Evolutionary conservation across 805 yeast genomes (phyloP).

Genomic region (Starmera dryadoides): DNA sequence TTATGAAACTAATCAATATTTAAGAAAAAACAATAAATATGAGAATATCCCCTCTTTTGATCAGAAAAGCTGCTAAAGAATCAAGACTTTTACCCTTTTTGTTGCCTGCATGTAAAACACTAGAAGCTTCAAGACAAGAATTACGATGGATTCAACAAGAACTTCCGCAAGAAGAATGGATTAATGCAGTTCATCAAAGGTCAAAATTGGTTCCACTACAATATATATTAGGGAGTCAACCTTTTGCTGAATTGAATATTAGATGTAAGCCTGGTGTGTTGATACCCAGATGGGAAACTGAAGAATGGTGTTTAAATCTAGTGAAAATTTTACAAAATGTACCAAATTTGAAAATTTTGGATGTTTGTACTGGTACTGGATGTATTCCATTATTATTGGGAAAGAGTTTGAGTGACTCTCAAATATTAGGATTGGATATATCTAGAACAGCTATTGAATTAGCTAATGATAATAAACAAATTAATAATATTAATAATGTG

Average conservation of each 20-base stretch:
- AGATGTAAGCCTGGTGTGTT: slow-evolving; percentile 57
- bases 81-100: slow-evolving; percentile 11
- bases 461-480: slow-evolving; percentile 36
- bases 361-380: slow-evolving; percentile 86
- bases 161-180: slow-evolving; percentile 40
- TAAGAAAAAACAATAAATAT: neutral
- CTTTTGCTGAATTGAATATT: slow-evolving; percentile 68
- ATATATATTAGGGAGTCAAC: slow-evolving; percentile 79
- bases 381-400: slow-evolving; percentile 62
- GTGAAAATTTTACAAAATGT: slow-evolving; percentile 12
- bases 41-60: slow-evolving; percentile 9
- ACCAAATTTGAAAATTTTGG: slow-evolving; percentile 33
- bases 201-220: slow-evolving; percentile 64
- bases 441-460: slow-evolving; percentile 44
- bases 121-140: slow-evolving; percentile 42
- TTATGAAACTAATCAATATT: too few relatives aligned
- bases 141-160: slow-evolving; percentile 58
- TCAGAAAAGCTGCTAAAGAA: slow-evolving; percentile 4
- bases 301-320: slow-evolving; percentile 68
- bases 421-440: slow-evolving; percentile 47
- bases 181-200: slow-evolving; percentile 46
- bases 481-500: slow-evolving; percentile 6
- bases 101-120: slow-evolving; percentile 12
- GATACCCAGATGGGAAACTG: slow-evolving; percentile 94
- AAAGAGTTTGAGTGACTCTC: slow-evolving; percentile 15